phyloP scores from a whole-genome alignment of 2,329 filamentous ascomycete genomes.

The Dothideomycetidae sp. region DNA sequence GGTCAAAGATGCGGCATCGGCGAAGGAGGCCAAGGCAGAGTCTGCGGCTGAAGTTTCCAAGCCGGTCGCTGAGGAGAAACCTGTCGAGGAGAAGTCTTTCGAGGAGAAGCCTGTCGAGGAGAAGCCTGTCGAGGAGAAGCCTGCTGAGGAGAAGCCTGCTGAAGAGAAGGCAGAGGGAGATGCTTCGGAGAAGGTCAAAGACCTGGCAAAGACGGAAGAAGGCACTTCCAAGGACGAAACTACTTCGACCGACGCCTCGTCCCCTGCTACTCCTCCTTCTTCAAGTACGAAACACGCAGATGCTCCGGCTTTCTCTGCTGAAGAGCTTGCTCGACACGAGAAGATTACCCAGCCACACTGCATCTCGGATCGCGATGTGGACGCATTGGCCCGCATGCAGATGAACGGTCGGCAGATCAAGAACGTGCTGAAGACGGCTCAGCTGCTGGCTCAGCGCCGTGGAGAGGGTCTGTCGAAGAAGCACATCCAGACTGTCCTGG shows the following conservation, averaged over 20 bases:
- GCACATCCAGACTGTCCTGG: slow-evolving; percentile 24
- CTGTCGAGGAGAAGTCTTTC: neutral
- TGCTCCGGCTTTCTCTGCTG: neutral
- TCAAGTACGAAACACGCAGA: slow-evolving; percentile 4
- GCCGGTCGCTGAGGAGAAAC: neutral
- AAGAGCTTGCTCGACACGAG: slow-evolving; percentile 9
- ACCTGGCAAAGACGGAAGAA: slow-evolving; percentile 1
- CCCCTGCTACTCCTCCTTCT: neutral
- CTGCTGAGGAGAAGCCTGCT: neutral
- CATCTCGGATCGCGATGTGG: slow-evolving; percentile 20
- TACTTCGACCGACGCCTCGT: slow-evolving; percentile 9
- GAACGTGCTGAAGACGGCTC: slow-evolving; percentile 29
- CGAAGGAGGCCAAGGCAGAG: neutral
- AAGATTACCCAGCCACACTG: slow-evolving; percentile 16
- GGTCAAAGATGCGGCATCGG: neutral
- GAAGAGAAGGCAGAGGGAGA: neutral
- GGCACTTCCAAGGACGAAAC: slow-evolving; percentile 4
- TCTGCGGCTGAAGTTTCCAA: too few relatives aligned
- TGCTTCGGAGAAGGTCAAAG: neutral
- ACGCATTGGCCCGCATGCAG: slow-evolving; percentile 18
- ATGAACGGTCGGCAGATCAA: slow-evolving; percentile 32
- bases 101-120: neutral
- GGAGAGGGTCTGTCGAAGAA: slow-evolving; percentile 16
- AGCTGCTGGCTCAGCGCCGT: slow-evolving; percentile 19
- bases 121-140: neutral